phyloP scores from a whole-genome alignment of 2,329 filamentous ascomycete species.

The Colletotrichum truncatum region DNA sequence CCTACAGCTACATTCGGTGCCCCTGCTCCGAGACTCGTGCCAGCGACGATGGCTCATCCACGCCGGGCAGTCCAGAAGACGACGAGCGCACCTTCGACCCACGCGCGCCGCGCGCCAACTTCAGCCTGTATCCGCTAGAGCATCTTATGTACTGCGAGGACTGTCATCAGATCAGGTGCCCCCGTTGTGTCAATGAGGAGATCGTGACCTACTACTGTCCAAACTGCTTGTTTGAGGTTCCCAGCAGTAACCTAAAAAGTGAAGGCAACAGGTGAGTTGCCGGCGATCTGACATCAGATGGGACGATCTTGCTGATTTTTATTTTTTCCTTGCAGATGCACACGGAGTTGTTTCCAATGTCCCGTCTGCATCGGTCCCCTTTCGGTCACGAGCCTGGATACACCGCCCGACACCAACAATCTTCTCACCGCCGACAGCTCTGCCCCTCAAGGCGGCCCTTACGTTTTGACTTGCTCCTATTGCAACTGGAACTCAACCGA shows the following conservation, averaged over 20 bases:
- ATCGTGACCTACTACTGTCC: constrained; percentile 96
- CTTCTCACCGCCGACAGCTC: constrained; percentile 55
- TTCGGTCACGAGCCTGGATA: constrained; percentile 76
- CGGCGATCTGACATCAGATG: neutral
- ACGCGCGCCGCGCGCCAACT: constrained; percentile 83
- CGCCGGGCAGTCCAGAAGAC: constrained; percentile 62
- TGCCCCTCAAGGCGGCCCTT: constrained; percentile 59
- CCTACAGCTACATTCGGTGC: constrained; percentile 74
- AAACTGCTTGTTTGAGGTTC: constrained; percentile 94
- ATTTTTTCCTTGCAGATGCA: constrained; percentile 68
- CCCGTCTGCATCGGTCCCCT: constrained; percentile 87
- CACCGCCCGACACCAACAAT: constrained; percentile 51
- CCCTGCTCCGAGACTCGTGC: constrained; percentile 63
- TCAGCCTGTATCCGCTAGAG: constrained; percentile 91
- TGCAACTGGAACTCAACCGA: constrained; percentile 94
- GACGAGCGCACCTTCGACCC: constrained; percentile 88
- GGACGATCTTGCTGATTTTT: constrained; percentile 12
- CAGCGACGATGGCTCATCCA: constrained; percentile 41
- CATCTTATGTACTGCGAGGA: constrained; percentile 97
- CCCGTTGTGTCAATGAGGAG: constrained; percentile 90
- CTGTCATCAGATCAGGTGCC: constrained; percentile 95
- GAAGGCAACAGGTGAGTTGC: constrained; percentile 85
- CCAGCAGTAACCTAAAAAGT: constrained; percentile 88
- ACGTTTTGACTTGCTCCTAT: constrained; percentile 85
- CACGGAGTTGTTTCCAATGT: constrained; percentile 94